phyloP scores from a whole-genome alignment of 495 filamentous ascomycete species.

The Penicillium antarcticum region DNA sequence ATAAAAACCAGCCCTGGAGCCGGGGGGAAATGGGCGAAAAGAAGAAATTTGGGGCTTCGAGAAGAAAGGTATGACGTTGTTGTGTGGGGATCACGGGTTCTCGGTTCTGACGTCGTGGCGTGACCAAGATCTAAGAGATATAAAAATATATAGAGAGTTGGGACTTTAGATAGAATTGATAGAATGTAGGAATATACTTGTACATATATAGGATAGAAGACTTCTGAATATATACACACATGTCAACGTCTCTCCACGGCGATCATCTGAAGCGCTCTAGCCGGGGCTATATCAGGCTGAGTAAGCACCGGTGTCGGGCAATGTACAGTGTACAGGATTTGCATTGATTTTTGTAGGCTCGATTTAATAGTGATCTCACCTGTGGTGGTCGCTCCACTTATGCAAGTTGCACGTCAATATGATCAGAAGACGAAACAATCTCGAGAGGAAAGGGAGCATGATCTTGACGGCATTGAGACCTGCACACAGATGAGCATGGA shows the following conservation, averaged over 20 bases:
- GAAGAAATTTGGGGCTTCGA: conserved; percentile 13
- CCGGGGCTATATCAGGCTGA: too few species aligned
- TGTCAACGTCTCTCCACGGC: too few species aligned
- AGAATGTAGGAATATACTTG: too few species aligned
- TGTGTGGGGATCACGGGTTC: conserved; percentile 19
- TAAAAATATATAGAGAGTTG: not conserved
- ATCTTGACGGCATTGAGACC: too few species aligned
- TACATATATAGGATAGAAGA: too few species aligned
- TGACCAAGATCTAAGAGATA: not conserved
- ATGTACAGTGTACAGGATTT: too few species aligned
- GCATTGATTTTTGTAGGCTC: too few species aligned
- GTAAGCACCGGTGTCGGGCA: too few species aligned
- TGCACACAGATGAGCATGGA: too few species aligned
- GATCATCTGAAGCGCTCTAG: too few species aligned
- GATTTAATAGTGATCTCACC: not conserved
- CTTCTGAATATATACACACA: too few species aligned
- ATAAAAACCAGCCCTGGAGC: conserved; percentile 8
- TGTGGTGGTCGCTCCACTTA: conserved; percentile 4
- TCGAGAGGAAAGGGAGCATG: not conserved
- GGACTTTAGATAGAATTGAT: too few species aligned
- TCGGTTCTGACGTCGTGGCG: conserved; percentile 1
- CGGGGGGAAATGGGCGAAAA: not conserved
- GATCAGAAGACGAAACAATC: not conserved
- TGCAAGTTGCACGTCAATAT: conserved; percentile 10
- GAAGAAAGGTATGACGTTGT: conserved; percentile 26